Percentiles rank a stretch among this genome's conserved stretches.
These are phyloP conservation scores for Tripterygium wilfordii DNA, from an alignment of 177 flowering plant species.

Conservation along the genomic window DNA sequence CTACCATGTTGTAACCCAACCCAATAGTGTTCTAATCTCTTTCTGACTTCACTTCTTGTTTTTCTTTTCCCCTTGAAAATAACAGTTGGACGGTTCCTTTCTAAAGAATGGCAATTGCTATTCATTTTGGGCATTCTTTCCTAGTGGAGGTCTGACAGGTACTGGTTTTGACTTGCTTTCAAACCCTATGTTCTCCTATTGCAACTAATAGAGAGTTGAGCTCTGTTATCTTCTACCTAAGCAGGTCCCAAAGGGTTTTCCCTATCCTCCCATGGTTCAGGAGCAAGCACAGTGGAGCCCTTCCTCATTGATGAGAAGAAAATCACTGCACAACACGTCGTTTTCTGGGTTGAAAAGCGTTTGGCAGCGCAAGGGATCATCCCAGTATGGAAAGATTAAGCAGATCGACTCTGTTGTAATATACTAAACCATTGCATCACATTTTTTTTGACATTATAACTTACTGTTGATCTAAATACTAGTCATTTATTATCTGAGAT, in stretches of 20 bases:
- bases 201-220: too few relatives aligned
- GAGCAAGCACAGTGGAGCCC: slow-evolving; percentile 79
- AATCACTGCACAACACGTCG: slow-evolving; percentile 64
- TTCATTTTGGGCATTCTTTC: slow-evolving; percentile 86
- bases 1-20: not conserved
- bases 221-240: too few relatives aligned
- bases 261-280: slow-evolving; percentile 67
- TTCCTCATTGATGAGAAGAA: slow-evolving; percentile 82
- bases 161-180: too few relatives aligned
- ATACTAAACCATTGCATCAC: too few relatives aligned
- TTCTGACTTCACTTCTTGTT: too few relatives aligned
- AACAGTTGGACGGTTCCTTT: slow-evolving; percentile 76
- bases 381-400: slow-evolving; percentile 65
- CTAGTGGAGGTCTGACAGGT: too few relatives aligned
- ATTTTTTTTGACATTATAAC: too few relatives aligned
- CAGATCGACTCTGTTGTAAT: too few relatives aligned
- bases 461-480: too few relatives aligned
- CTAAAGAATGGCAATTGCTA: slow-evolving; percentile 45
- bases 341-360: slow-evolving; percentile 90
- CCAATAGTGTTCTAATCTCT: not conserved
- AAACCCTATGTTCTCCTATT: too few relatives aligned
- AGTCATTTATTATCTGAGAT: too few relatives aligned
- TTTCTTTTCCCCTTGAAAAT: not conserved
- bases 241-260: slow-evolving; percentile 88
- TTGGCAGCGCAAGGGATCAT: slow-evolving; percentile 90